These are phyloP conservation scores for Triticum timopheevii DNA, from an alignment of 176 grass and related monocot genomes.

Conservation along the genomic window DNA sequence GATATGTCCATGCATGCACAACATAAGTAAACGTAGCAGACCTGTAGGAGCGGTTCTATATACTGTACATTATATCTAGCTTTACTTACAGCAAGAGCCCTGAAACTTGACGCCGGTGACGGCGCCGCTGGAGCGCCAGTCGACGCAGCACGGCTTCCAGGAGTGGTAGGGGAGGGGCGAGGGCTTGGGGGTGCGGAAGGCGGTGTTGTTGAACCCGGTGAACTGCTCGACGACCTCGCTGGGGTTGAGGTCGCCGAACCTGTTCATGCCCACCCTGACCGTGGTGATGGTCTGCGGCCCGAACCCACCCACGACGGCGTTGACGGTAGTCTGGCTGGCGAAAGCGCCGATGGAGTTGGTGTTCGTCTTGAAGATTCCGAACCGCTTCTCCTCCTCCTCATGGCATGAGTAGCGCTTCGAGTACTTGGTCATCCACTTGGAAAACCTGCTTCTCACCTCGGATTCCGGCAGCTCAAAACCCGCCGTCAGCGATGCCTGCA, in stretches of 20 bases:
- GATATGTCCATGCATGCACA: not conserved
- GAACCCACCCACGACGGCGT: constrained; percentile 2
- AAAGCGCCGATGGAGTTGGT: constrained; percentile 27
- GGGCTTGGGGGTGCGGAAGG: not conserved
- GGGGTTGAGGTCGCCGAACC: constrained; percentile 31
- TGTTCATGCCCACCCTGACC: constrained; percentile 27
- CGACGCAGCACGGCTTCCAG: constrained; percentile 28
- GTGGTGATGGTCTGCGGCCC: constrained; percentile 9
- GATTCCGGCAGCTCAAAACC: not conserved
- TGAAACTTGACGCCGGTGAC: constrained; percentile 38
- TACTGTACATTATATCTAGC: not conserved
- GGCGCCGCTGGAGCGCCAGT: constrained; percentile 36
- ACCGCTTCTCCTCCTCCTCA: not conserved
- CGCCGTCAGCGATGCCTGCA: no score
- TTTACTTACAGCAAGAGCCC: constrained; percentile 12
- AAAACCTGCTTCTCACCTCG: constrained; percentile 4
- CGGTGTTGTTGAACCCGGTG: constrained; percentile 8
- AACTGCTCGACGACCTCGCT: constrained; percentile 7
- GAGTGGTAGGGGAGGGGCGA: not conserved
- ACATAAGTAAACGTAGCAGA: not conserved
- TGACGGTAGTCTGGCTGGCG: not conserved
- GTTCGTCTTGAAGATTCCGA: constrained; percentile 23
- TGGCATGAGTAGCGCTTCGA: not conserved
- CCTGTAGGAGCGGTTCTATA: not conserved
- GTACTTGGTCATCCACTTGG: constrained; percentile 22